Percentiles rank a stretch among this genome's conserved stretches.
Evolutionary conservation across 2,329 filamentous ascomycete species (phyloP).

Genomic region (Penicillium sp.): DNA sequence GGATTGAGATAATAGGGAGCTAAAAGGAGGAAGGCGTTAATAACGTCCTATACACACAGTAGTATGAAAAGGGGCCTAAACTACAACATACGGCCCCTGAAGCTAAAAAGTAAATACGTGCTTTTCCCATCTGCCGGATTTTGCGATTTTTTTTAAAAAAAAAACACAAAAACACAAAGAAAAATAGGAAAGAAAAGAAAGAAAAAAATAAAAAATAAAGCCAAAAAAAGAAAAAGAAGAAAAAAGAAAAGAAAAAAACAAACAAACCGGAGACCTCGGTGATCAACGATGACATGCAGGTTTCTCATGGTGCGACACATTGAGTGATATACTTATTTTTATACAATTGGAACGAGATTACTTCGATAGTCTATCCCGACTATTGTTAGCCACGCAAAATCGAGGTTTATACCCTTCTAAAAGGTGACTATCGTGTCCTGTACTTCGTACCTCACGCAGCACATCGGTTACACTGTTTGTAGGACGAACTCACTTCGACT

Average conservation of each 20-base stretch:
- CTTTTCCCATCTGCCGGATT: not conserved
- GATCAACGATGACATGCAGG: conserved; percentile 13
- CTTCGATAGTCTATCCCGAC: conserved; percentile 21
- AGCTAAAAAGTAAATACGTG: not conserved
- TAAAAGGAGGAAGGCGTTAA: not conserved
- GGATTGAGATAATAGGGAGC: not conserved
- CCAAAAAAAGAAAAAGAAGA: too few relatives aligned
- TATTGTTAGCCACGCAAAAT: conserved; percentile 27
- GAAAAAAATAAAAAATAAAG: not conserved
- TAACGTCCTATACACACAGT: conserved; percentile 1
- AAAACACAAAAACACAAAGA: not conserved
- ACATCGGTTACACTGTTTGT: not conserved
- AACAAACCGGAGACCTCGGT: not conserved
- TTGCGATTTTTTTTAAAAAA: not conserved
- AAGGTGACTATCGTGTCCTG: too few relatives aligned
- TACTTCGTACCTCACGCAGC: not conserved
- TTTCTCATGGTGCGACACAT: conserved; percentile 10
- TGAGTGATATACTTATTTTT: conserved; percentile 4
- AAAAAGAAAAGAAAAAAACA: not conserved
- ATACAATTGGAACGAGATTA: conserved; percentile 2
- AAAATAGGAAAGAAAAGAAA: not conserved
- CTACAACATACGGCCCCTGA: conserved; percentile 4
- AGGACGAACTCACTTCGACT: not conserved
- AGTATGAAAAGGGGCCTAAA: conserved; percentile 13
- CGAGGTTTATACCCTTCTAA: conserved; percentile 31